Base-by-base conservation (phyloP, 2,329 filamentous ascomycete species). In the Didymella pinodella region DNA sequence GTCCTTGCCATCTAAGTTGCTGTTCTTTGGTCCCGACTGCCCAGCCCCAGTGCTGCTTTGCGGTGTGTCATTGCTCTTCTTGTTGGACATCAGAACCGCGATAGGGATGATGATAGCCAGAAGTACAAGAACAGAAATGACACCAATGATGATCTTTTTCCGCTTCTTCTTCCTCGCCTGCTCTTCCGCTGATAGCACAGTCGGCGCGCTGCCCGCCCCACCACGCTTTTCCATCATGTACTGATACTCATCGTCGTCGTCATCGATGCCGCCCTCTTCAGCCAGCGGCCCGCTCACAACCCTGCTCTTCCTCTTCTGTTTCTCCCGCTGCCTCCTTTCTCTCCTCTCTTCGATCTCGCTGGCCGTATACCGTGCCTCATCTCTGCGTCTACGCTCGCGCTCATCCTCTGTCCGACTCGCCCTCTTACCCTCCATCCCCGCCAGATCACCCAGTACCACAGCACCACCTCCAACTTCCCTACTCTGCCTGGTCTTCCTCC, bases 91-190 rank as follows among this genome's bases (percentile, higher is more conserved):
- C 11, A 82, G 71, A 0, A 83, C 76, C 8, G 75, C 82, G 2
- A 82, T 79, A 0, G 80, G 79, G 38, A 84, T 81, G 47, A 79
- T 77, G 58, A 83, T 81, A 11, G 75, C 77, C 7, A 83, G 72
- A 16, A 82, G 57, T 1, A 82, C 59, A 4, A 83, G 56, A 3
- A 80, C 58, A 2, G 69, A 65, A 10, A 75, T 54, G 10, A 74
- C 76, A 0, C 77, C 74, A 32, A 78, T 77, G 16, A 82, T 77
- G 64, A 87, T 83, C 67, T 85, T 86, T 77, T 89, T 76, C 66
- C 74, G 68, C 75, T 81, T 76, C 71, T 76, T 75, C 73, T 76
- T 64, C 66, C 59, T 66, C 31, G 69, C 71, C 38, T 75, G 69
- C 29, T 79, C 75, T 51, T 80, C 78, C 49, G 79, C 78, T 22